phyloP scores from a whole-genome alignment of 225 moss, liverwort and hornwort genomes.

The Ulota crispa region DNA sequence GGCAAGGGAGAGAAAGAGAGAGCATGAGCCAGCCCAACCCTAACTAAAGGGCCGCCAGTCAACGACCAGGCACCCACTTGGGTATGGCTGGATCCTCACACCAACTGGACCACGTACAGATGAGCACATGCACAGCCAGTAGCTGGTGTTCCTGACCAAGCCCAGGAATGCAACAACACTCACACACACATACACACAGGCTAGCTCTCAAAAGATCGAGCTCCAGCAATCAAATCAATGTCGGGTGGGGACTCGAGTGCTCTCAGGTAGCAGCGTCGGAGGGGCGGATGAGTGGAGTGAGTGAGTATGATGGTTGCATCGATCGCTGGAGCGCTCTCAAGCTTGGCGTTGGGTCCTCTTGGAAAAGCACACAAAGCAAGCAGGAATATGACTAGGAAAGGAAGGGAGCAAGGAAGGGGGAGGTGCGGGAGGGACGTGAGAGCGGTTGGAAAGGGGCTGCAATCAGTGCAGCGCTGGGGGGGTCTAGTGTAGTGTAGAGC shows the following conservation, averaged over 20 bases:
- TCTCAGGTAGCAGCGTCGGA: not conserved
- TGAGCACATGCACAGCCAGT: not conserved
- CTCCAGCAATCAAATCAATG: not conserved
- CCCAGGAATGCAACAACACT: not conserved
- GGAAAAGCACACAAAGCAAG: not conserved
- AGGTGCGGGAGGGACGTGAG: not conserved
- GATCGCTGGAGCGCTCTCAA: not conserved
- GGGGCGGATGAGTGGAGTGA: no score
- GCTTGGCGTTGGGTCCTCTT: not conserved
- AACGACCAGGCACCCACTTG: not conserved
- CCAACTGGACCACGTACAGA: not conserved
- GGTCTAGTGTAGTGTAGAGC: no score
- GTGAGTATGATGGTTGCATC: not conserved
- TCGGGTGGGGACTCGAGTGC: not conserved
- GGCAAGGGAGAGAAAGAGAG: no score
- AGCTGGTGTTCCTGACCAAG: not conserved
- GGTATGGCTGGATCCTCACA: not conserved
- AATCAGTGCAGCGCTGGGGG: not conserved
- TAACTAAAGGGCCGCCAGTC: not conserved
- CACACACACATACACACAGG: not conserved
- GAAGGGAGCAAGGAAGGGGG: no score
- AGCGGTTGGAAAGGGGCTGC: not conserved
- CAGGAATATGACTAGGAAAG: not conserved
- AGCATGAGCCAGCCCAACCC: not conserved
- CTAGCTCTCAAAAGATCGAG: not conserved